Base-by-base conservation (phyloP, 2,329 filamentous ascomycete species). In the Xylaria sp. region DNA sequence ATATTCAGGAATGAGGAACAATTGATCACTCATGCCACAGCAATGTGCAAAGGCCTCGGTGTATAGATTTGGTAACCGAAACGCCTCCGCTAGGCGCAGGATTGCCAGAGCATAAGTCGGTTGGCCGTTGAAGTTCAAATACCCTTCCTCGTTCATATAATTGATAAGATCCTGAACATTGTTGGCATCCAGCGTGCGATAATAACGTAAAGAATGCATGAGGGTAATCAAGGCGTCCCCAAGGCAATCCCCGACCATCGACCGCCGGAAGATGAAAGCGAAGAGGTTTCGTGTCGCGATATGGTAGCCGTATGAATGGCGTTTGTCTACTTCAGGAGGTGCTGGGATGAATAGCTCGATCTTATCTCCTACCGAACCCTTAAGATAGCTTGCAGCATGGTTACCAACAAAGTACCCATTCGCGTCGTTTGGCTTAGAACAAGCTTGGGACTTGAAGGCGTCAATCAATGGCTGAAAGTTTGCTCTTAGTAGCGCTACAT, bases 11-110 rank as follows among this genome's bases (percentile, higher is more conserved):
- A 83, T 85, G 5, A 76, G 70, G 40, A 80, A 78, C 4, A 93
- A 64, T 25, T 79, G 78, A 19, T 90, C 85, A 62, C 84, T 85
- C 90, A 94, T 93, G 43, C 91, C 91, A 35, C 90, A 88, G 71
- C 90, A 92, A 70, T 95, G 91, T 13, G 85, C 83, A 74, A 93
- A 92, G 0, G 91, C 87, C 69, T 91, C 84, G 10, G 87, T 82
- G 80, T 91, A 94, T 11, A 91, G 75, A n/a, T 86, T 82, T 54
- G 79, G 80, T 25, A 90, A 75, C 53, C 85, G 83, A 65, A 87
- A 88, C 21, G 81, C 78, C 70, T 94, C 91, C 1, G 90, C 87
- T 43, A 92, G 82, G 52, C 84, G 84, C 11, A 94, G 76, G 44
- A 88, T 78, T 0, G 87, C 90, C 37, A 93, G 73, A 0, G 90